Percentiles rank a stretch among this genome's conserved stretches.
Conservation (phyloP, 768 basidiomycete genomes). For the Candolleomyces efflorescens region DNA sequence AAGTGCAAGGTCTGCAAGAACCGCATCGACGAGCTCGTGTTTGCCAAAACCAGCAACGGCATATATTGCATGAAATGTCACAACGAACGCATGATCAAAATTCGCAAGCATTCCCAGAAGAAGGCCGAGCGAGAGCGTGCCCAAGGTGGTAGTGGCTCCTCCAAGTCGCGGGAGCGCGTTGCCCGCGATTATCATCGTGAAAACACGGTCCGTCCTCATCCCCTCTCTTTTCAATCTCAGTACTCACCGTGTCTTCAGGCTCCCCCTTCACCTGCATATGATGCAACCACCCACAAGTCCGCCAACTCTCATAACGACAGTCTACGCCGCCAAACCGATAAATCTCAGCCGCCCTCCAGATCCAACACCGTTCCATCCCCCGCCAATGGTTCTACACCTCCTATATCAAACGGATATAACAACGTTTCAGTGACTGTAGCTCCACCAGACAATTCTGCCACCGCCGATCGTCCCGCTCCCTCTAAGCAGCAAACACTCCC, state of each 20-base stretch:
- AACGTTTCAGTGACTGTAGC: slow-evolving; percentile 34
- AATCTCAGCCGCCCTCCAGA: neutral
- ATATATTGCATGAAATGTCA: slow-evolving; percentile 99
- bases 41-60: slow-evolving; percentile 96
- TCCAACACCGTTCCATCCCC: neutral
- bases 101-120: slow-evolving; percentile 86
- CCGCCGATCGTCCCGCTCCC: slow-evolving; percentile 13
- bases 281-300: neutral
- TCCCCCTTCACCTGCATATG: slow-evolving; percentile 8
- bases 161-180: slow-evolving; percentile 38
- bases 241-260: slow-evolving; percentile 1
- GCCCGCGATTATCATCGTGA: slow-evolving; percentile 34
- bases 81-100: slow-evolving; percentile 93
- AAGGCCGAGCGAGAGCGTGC: slow-evolving; percentile 63
- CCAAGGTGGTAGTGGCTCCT: slow-evolving; percentile 38
- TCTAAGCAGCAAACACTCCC: slow-evolving; percentile 40
- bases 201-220: slow-evolving; percentile 34
- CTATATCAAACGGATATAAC: slow-evolving; percentile 13
- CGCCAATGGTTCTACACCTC: neutral
- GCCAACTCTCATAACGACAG: slow-evolving; percentile 18
- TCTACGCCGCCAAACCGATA: neutral
- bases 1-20: slow-evolving; percentile 94
- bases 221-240: neutral
- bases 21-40: slow-evolving; percentile 96
- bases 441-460: slow-evolving; percentile 21